Base-by-base conservation (phyloP, 2,329 filamentous ascomycete species). In the Pleomassaria siparia region DNA sequence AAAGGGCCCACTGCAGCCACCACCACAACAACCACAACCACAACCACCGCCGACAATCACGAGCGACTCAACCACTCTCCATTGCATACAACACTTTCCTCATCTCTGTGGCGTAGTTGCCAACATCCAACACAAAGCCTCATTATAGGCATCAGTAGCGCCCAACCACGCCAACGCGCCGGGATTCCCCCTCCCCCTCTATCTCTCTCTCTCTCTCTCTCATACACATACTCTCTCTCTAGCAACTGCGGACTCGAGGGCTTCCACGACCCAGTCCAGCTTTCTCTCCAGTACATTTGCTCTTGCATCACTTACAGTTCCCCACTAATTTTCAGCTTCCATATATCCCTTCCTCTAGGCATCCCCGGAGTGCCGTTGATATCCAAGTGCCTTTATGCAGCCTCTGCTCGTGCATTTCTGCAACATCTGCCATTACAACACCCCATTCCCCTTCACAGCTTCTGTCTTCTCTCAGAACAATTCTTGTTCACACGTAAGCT, bases 401-500 rank as follows among this genome's bases (percentile, higher is more conserved):
- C 66, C 70, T 33, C 57, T 69, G 39, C 62, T 73, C 44, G 54
- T 64, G 24, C 70, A 73, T 59, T 62, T 69, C 53, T 73, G 71
- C 62, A 51, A 57, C 42, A 43, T 45, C 36, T 73, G 70, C 60
- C 63, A 60, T 47, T 69, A 67, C 53, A 68, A 67, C 50, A 70
- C 72, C 28, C 62, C 72, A 40, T 63, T 75, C 22, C 57, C 68
- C 25, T 74, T 72, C 55, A 71, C 72, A 47, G 61, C 70, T 36
- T 66, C 67, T 35, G 70, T 74, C 36, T 76, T 76, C 60, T 74
- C 70, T 21, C 62, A 74, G 52, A 71, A 73, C 46, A 69, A 75
- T 37, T 62, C 63, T 50, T 77, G 74, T 66, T 71, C 63, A 44
- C 68, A 76, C 60, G 75, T 77, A 77, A 73, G 74, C 56, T 52